Conservation (phyloP, 2,329 filamentous ascomycete genomes). For the Gnomoniopsis smithogilvyi region DNA sequence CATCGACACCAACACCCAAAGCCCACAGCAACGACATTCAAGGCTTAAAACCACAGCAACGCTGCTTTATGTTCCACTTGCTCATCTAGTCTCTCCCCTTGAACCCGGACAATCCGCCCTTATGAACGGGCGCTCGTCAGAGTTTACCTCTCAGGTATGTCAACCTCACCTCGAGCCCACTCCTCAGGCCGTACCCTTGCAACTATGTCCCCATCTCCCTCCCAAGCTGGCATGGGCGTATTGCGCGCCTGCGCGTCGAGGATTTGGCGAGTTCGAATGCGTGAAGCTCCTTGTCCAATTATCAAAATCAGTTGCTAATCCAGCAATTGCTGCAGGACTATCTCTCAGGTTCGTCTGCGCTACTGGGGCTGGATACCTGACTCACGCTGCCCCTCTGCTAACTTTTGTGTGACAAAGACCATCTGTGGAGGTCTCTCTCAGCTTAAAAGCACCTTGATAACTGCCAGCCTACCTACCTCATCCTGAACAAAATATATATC, state of each 20-base stretch:
- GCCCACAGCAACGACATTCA: background rate
- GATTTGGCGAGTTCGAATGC: background rate
- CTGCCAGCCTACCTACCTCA: conserved; percentile 17
- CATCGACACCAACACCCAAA: conserved; percentile 2
- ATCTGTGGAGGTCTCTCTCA: conserved; percentile 51
- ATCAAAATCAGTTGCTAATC: conserved; percentile 37
- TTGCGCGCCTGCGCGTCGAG: background rate
- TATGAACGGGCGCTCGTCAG: conserved; percentile 82
- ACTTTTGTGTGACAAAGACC: conserved; percentile 37
- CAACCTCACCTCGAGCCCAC: background rate
- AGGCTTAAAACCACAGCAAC: conserved; percentile 15
- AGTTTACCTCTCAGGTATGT: conserved; percentile 83
- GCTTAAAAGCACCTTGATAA: conserved; percentile 34
- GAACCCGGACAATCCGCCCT: conserved; percentile 55
- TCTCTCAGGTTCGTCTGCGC: conserved; percentile 62
- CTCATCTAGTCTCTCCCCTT: conserved; percentile 21
- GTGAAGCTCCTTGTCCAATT: conserved; percentile 6
- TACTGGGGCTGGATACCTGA: conserved; percentile 26
- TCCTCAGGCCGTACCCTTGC: no score
- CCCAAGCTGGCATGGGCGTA: background rate
- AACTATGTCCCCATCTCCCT: background rate
- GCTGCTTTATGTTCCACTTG: conserved; percentile 17
- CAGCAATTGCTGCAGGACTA: conserved; percentile 55
- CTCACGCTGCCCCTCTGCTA: conserved; percentile 39
- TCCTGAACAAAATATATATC: conserved; percentile 21